These are phyloP conservation scores for Sedum album DNA, from an alignment of 164 flowering plant species.

Conservation along the genomic window DNA sequence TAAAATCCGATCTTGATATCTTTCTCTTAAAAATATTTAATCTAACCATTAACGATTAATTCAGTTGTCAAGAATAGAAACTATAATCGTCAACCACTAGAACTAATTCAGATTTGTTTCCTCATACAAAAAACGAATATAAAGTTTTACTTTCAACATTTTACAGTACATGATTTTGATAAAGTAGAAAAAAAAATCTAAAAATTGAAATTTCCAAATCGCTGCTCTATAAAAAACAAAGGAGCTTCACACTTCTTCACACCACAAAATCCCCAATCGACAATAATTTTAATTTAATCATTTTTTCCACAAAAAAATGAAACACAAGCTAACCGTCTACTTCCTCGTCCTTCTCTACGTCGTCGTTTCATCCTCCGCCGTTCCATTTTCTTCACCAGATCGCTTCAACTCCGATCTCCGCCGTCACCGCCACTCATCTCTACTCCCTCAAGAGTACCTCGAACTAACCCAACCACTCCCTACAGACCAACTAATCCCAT, in stretches of 20 bases:
- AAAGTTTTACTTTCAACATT: no score
- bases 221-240: no score
- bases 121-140: no score
- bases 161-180: no score
- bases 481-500: conserved; percentile 27
- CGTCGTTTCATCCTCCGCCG: not conserved
- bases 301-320: not conserved
- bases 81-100: no score
- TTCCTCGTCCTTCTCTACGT: not conserved
- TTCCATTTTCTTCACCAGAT: not conserved
- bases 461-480: conserved; percentile 45
- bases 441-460: conserved; percentile 17
- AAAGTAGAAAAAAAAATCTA: no score
- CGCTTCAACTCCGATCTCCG: not conserved
- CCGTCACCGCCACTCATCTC: not conserved
- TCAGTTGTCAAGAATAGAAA: no score
- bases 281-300: not conserved
- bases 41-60: no score
- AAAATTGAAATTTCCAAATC: no score
- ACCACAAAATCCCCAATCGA: not conserved
- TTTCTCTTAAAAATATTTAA: no score
- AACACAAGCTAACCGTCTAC: not conserved
- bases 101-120: no score
- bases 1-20: no score
- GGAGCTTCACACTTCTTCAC: not conserved